Base-by-base conservation (phyloP, 176 grass and related monocot species). In the Oryza glumipatula region DNA sequence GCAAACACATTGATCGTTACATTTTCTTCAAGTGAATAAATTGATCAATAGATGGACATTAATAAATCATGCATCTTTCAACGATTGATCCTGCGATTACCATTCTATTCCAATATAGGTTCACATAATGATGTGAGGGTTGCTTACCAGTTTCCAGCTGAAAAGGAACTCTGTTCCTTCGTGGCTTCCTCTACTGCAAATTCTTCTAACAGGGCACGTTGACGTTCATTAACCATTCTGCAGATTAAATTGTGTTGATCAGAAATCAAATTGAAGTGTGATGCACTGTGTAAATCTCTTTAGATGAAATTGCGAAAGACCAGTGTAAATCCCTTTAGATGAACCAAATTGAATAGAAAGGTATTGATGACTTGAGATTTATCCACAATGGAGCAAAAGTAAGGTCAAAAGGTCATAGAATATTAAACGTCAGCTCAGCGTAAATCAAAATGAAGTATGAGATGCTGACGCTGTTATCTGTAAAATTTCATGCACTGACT, bases 141-240 rank as follows among this genome's bases (percentile, higher is more conserved):
- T 15, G 68, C 83, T 64, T 93, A 98, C 96, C 85, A 95, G 70
- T 92, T 98, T 84, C 76, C 93, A 72, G 80, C 67, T 77, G 81
- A 26, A 87, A 66, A 95, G 77, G 64, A 70, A 77, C 72, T 87
- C 1, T 83, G 89, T 79, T 92, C 96, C 79, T 95, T 92, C 6
- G 68, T 81, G 33, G 85, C 82, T 90, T 93, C 91, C 89, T 98
- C 96, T 64, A 80, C 43, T 61, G 91, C 91, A 92, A 98, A 98
- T 86, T 98, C 96, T 81, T 98, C 96, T 80, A 98, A 90, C 76
- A 95, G 78, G 81, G 35, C 74, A 65, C 88, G 89, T 45, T 98
- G 96, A 22, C 72, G 93, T 68, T 95, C 93, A 84, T 73, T 95
- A 72, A 98, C 96, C 44, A 83, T 89, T 83, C 96, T 98, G 72